A percentile compares a stretch with the other conserved stretches of the same genome.
phyloP scores from a whole-genome alignment of 176 grass and related monocot species.

The Urochloa ruziziensis region DNA sequence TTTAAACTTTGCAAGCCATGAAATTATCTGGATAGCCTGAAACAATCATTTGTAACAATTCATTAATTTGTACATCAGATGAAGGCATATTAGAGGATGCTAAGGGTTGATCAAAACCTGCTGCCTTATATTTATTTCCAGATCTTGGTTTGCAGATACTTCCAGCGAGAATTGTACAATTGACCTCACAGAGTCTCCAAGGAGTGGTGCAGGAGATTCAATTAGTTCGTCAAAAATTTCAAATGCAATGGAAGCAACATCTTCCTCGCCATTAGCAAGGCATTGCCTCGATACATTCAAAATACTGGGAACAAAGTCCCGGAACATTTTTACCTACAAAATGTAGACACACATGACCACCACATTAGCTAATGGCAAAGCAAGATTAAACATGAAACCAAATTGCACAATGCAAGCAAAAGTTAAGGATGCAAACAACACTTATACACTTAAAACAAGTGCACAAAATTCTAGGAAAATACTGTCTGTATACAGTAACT shows the following conservation, averaged over 20 bases:
- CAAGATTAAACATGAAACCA: slow-evolving; percentile 22
- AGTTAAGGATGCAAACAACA: background rate
- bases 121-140: slow-evolving; percentile 96
- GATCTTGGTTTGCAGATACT: slow-evolving; percentile 85
- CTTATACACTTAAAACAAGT: background rate
- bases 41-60: slow-evolving; percentile 25
- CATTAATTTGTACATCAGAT: slow-evolving; percentile 19
- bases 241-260: slow-evolving; percentile 95
- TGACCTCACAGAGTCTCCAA: slow-evolving; percentile 88
- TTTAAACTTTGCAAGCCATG: slow-evolving; percentile 98
- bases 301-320: slow-evolving; percentile 92
- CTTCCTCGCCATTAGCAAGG: slow-evolving; percentile 90
- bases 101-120: slow-evolving; percentile 64
- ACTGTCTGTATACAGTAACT: background rate
- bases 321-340: slow-evolving; percentile 92
- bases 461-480: background rate
- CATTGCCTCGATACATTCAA: slow-evolving; percentile 94
- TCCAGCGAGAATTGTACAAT: slow-evolving; percentile 96
- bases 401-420: background rate
- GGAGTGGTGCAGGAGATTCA: slow-evolving; percentile 90
- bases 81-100: slow-evolving; percentile 19
- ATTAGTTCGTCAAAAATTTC: slow-evolving; percentile 99
- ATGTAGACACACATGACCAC: background rate
- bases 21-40: slow-evolving; percentile 98
- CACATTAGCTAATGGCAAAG: background rate